These are phyloP conservation scores for Diaporthe eres DNA, from an alignment of 2,329 filamentous ascomycete genomes.

Conservation along the genomic window DNA sequence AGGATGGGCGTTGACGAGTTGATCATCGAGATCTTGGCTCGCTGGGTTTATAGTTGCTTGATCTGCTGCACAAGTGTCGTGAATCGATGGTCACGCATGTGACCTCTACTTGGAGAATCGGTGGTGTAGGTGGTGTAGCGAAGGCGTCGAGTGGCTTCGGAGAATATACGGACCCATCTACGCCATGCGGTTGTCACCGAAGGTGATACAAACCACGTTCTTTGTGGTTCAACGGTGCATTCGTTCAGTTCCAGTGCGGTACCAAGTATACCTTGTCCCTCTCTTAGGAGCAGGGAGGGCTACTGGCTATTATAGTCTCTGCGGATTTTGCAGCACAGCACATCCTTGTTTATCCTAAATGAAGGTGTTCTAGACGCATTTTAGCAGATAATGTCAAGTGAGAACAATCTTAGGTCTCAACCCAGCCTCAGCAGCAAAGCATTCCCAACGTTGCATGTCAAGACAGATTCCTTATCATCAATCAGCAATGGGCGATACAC, in stretches of 20 bases:
- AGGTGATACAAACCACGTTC: slow-evolving; percentile 1
- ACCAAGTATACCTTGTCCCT: background rate
- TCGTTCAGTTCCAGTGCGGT: background rate
- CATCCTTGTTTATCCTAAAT: background rate
- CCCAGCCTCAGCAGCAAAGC: background rate
- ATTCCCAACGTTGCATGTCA: background rate
- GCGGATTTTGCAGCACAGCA: background rate
- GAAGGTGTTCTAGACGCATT: background rate
- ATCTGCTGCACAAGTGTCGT: background rate
- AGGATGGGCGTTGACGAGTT: slow-evolving; percentile 59
- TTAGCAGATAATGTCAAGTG: background rate
- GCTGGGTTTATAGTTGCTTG: background rate
- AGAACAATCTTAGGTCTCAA: background rate
- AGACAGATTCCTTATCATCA: background rate
- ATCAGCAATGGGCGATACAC: background rate
- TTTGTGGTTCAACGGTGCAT: background rate
- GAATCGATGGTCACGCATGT: background rate
- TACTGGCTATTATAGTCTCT: background rate
- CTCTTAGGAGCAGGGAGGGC: background rate
- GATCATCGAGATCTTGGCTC: background rate
- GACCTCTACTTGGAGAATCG: background rate
- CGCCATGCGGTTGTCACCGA: background rate
- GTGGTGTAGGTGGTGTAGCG: slow-evolving; percentile 8
- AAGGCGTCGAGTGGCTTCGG: slow-evolving; percentile 24
- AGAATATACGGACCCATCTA: background rate